phyloP scores from a whole-genome alignment of 495 filamentous ascomycete species.

The Gamarada debralockiae region DNA sequence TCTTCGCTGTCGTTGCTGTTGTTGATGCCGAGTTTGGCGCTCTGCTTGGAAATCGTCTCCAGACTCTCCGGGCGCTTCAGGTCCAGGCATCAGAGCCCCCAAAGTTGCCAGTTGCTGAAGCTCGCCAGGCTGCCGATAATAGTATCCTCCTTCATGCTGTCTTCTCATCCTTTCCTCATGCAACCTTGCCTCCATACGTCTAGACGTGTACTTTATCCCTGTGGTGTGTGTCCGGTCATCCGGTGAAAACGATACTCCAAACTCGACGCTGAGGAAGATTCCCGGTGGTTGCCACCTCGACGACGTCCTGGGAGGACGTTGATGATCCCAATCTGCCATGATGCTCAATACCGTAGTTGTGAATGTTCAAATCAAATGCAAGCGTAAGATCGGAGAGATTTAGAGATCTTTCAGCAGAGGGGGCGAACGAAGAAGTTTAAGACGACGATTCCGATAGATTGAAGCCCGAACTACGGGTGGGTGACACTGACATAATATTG shows the following conservation, averaged over 20 bases:
- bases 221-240: constrained; percentile 3
- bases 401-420: neutral
- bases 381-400: neutral
- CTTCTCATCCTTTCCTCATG: neutral
- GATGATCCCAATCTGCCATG: constrained; percentile 4
- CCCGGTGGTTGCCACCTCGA: constrained; percentile 6
- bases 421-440: neutral
- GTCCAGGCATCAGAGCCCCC: neutral
- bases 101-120: neutral
- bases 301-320: neutral
- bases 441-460: neutral
- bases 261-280: constrained; percentile 11
- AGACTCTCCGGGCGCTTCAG: neutral
- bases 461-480: neutral
- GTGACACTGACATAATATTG: neutral
- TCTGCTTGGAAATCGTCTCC: neutral
- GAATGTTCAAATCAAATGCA: neutral
- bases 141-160: neutral
- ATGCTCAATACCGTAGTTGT: neutral
- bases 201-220: constrained; percentile 8
- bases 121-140: neutral
- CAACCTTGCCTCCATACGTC: constrained; percentile 7
- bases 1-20: neutral
- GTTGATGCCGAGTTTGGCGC: neutral
- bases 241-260: constrained; percentile 12